Conservation (phyloP, 768 basidiomycete species). For the Tylopilus plumbeoviolaceoides region DNA sequence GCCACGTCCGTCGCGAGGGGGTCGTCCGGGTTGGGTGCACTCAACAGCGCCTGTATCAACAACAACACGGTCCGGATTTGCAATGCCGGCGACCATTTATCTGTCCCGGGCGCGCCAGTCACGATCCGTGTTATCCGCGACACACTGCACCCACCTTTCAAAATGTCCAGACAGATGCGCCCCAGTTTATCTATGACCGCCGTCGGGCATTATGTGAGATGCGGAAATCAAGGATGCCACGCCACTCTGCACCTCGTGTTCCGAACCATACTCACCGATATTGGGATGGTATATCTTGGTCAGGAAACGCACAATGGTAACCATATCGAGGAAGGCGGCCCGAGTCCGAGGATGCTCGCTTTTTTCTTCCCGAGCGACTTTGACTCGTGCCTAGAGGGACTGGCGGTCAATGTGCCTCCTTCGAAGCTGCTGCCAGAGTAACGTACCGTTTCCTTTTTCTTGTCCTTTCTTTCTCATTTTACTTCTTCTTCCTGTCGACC, state of each 20-base stretch:
- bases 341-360: slow-evolving; percentile 60
- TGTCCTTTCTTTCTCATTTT: slow-evolving; percentile 35
- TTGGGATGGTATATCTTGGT: slow-evolving; percentile 99
- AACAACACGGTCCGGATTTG: slow-evolving; percentile 98
- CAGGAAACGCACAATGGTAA: slow-evolving; percentile 69
- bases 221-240: slow-evolving; percentile 16
- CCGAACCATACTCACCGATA: slow-evolving; percentile 67
- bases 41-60: slow-evolving; percentile 94
- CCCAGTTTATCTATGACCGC: slow-evolving; percentile 83
- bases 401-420: slow-evolving; percentile 48
- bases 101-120: slow-evolving; percentile 37
- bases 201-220: slow-evolving; percentile 21
- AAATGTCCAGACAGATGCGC: slow-evolving; percentile 97
- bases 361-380: slow-evolving; percentile 45
- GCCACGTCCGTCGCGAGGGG: slow-evolving; percentile 93
- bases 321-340: slow-evolving; percentile 53
- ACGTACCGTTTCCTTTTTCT: slow-evolving; percentile 34
- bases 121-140: not conserved
- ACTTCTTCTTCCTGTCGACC: slow-evolving; percentile 29
- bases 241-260: not conserved
- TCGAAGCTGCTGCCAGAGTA: slow-evolving; percentile 66
- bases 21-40: slow-evolving; percentile 95
- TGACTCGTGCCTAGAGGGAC: slow-evolving; percentile 21
- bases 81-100: slow-evolving; percentile 99
- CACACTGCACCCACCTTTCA: slow-evolving; percentile 68